Percentiles rank a stretch among this genome's conserved stretches.
Evolutionary conservation across 192 early-diverging fungal genomes (phyloP).

Genomic region (Backusella parvicylindrica): DNA sequence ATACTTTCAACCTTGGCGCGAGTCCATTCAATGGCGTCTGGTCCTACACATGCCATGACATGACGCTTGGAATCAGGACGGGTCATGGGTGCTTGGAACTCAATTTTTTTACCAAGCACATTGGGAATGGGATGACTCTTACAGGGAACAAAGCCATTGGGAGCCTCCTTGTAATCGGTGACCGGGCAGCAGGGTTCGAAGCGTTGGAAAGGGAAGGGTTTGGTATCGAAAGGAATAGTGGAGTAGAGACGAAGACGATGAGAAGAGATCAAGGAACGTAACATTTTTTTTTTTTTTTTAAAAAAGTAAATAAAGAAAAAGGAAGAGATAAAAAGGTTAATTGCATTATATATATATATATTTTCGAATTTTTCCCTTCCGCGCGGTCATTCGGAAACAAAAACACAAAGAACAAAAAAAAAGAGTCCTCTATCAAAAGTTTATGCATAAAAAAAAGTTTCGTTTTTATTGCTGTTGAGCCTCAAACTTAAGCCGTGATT

Average conservation of each 20-base stretch:
- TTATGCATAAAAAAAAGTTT: background rate
- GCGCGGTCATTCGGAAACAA: background rate
- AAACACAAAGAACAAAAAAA: background rate
- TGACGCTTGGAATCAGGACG: conserved; percentile 12
- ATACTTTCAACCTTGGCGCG: conserved; percentile 32
- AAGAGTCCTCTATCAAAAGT: no score
- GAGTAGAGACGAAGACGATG: background rate
- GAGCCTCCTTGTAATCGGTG: background rate
- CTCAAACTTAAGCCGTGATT: conserved; percentile 71
- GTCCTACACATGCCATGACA: conserved; percentile 33
- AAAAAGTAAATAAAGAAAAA: background rate
- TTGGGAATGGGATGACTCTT: conserved; percentile 24
- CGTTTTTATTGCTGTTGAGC: conserved; percentile 47
- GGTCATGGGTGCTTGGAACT: conserved; percentile 21
- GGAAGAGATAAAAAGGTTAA: background rate
- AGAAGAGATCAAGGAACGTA: background rate
- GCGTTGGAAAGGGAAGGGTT: conserved; percentile 24
- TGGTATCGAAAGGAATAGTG: conserved; percentile 29
- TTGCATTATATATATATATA: no score
- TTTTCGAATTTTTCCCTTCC: background rate
- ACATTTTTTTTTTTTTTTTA: background rate
- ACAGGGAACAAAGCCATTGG: conserved; percentile 32
- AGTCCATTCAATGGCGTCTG: conserved; percentile 27
- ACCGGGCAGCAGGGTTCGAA: conserved; percentile 35
- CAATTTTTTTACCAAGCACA: conserved; percentile 33